phyloP scores from a whole-genome alignment of 2,329 filamentous ascomycete species.

The Phaeosphaeria sp. region DNA sequence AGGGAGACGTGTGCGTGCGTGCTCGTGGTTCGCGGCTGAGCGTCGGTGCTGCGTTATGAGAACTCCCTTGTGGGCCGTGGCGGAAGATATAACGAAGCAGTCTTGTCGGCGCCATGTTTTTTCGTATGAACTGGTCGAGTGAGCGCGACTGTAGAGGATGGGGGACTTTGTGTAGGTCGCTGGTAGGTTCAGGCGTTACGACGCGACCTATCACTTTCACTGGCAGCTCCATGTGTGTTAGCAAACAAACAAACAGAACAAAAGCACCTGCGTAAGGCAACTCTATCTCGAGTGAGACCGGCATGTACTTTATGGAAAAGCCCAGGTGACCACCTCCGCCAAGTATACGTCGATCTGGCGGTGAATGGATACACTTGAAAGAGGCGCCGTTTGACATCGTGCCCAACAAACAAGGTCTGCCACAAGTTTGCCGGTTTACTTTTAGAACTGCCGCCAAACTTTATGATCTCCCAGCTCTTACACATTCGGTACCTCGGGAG shows the following conservation, averaged over 20 bases:
- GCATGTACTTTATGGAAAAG: background rate
- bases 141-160: background rate
- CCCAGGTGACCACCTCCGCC: too few relatives aligned
- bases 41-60: background rate
- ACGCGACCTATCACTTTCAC: background rate
- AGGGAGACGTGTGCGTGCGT: background rate
- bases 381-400: background rate
- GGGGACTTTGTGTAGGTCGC: background rate
- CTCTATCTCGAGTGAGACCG: background rate
- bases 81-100: constrained; percentile 26
- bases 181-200: background rate
- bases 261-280: background rate
- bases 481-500: background rate
- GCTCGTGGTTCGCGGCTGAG: background rate
- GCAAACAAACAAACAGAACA: background rate
- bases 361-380: background rate
- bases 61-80: constrained; percentile 5
- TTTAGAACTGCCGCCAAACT: background rate
- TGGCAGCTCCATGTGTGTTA: background rate
- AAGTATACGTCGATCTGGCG: too few relatives aligned
- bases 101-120: constrained; percentile 10
- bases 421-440: background rate
- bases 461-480: constrained; percentile 1
- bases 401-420: background rate
- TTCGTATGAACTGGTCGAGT: background rate